Conservation (phyloP, 2,329 filamentous ascomycete genomes). For the Diaporthe eres region DNA sequence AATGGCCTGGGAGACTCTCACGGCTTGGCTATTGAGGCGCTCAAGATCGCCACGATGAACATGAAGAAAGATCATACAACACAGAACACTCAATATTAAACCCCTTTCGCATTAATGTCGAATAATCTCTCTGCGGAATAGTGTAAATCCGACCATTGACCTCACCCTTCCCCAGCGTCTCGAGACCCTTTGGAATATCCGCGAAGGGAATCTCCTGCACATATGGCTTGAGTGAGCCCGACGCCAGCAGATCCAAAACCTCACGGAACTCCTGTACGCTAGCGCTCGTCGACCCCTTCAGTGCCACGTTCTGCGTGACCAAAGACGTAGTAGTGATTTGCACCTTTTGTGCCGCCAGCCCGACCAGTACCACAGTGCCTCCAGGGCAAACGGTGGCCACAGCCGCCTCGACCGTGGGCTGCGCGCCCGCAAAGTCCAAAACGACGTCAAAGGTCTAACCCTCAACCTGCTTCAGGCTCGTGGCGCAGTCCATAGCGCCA, state of each 20-base stretch:
- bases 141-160: constrained; percentile 7
- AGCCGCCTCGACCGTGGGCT: background rate
- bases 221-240: background rate
- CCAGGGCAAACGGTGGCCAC: background rate
- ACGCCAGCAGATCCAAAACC: background rate
- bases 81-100: no score
- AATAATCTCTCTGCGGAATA: background rate
- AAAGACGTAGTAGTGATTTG: background rate
- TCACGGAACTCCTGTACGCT: constrained; percentile 4
- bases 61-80: no score
- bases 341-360: background rate
- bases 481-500: background rate
- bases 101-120: background rate
- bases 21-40: no score
- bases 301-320: constrained; percentile 3
- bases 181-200: background rate
- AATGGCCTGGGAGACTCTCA: no score
- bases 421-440: background rate
- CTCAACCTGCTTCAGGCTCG: background rate
- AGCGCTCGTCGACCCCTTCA: background rate
- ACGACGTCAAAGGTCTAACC: background rate
- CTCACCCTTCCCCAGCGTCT: background rate
- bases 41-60: no score
- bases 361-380: background rate
- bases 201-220: constrained; percentile 3